Evolutionary conservation across 257 asterid genomes (phyloP).

Genomic region (Leptodermis oblonga): DNA sequence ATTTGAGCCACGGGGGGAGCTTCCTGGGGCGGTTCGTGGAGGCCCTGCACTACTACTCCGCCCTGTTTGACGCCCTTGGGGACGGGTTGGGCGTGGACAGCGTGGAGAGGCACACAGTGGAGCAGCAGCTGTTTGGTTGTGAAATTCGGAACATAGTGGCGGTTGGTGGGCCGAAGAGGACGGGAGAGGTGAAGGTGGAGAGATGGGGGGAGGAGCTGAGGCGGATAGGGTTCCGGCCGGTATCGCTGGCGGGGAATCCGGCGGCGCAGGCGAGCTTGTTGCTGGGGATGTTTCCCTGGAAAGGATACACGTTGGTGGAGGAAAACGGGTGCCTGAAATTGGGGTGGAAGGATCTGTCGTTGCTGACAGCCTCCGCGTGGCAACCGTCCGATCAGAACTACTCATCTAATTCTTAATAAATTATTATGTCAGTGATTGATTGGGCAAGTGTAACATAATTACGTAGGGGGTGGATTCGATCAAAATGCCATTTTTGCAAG

Average conservation of each 20-base stretch:
- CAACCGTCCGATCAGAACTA: constrained; percentile 43
- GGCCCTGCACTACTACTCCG: constrained; percentile 83
- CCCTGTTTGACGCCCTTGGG: constrained; percentile 81
- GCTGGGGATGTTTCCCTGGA: constrained; percentile 93
- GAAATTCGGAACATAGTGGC: constrained; percentile 87
- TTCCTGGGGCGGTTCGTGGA: constrained; percentile 77
- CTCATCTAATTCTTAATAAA: too few species aligned
- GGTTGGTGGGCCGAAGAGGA: constrained; percentile 81
- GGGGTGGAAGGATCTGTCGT: constrained; percentile 87
- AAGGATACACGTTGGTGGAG: constrained; percentile 85
- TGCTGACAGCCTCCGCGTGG: constrained; percentile 96
- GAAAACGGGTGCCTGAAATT: constrained; percentile 74
- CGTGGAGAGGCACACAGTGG: constrained; percentile 79
- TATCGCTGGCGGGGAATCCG: constrained; percentile 71
- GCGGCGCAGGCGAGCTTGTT: constrained; percentile 71
- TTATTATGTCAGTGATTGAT: too few species aligned
- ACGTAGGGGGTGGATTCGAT: too few species aligned
- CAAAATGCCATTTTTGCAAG: too few species aligned
- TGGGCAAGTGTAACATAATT: too few species aligned
- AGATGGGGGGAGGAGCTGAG: constrained; percentile 70
- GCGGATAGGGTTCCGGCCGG: constrained; percentile 63
- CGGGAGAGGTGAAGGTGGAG: constrained; percentile 68
- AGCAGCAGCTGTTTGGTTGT: constrained; percentile 76
- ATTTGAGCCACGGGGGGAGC: constrained; percentile 57
- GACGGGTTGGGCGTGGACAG: constrained; percentile 69